A percentile compares a stretch with the other conserved stretches of the same genome.
Conservation (phyloP, 805 yeast genomes). For the Monosporozyma aerobia region DNA sequence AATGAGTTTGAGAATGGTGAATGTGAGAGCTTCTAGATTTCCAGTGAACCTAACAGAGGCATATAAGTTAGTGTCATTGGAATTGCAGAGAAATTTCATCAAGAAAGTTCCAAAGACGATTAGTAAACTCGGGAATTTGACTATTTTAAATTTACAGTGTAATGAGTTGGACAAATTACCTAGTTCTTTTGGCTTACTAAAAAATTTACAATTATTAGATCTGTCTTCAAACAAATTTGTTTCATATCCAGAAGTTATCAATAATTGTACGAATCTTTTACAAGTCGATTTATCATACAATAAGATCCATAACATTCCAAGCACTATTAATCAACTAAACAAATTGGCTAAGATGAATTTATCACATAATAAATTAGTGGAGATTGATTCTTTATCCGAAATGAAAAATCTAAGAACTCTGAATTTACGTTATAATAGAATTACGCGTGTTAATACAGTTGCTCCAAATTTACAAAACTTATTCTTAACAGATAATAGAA, state of each 20-base stretch:
- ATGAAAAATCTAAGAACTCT: constrained; percentile 54
- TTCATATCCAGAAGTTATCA: constrained; percentile 55
- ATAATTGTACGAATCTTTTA: constrained; percentile 45
- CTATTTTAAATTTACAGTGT: constrained; percentile 59
- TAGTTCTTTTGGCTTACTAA: constrained; percentile 45
- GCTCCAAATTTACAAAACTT: constrained; percentile 61
- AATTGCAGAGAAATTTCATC: constrained; percentile 72
- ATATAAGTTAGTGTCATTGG: constrained; percentile 52
- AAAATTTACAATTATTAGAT: constrained; percentile 51
- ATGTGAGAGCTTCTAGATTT: constrained; percentile 63
- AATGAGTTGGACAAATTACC: constrained; percentile 64
- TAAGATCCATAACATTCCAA: constrained; percentile 52
- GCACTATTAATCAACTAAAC: constrained; percentile 45
- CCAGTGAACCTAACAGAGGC: constrained; percentile 70
- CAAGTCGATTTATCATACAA: constrained; percentile 80
- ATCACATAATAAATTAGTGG: constrained; percentile 56
- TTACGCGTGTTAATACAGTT: constrained; percentile 32
- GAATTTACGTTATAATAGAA: constrained; percentile 67
- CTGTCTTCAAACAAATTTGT: constrained; percentile 70
- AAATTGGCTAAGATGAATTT: constrained; percentile 62
- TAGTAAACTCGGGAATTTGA: constrained; percentile 43
- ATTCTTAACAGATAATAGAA: constrained; percentile 64
- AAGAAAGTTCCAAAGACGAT: constrained; percentile 51
- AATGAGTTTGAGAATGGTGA: constrained; percentile 54
- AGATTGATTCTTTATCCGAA: constrained; percentile 37